Evolutionary conservation across 305 asterid genomes (phyloP).

Genomic region (Solanum hybrid): DNA sequence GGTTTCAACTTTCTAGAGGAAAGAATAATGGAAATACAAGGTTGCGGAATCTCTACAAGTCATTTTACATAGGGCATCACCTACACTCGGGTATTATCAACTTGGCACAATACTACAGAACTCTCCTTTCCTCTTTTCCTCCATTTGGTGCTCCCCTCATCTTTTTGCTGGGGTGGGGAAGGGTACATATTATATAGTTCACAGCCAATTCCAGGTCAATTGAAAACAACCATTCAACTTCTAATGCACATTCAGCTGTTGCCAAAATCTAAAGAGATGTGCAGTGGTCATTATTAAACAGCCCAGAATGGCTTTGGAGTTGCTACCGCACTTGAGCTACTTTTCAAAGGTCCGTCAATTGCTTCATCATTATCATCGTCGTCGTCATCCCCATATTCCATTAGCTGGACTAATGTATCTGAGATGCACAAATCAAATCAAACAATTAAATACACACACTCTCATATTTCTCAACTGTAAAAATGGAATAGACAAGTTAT

Average conservation of each 20-base stretch:
- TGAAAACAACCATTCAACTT: not conserved
- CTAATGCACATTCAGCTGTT: not conserved
- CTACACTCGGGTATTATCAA: not conserved
- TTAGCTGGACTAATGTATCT: constrained; percentile 76
- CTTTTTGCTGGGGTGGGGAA: not conserved
- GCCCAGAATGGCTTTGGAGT: constrained; percentile 76
- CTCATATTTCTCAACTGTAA: not conserved
- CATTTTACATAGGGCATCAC: not conserved
- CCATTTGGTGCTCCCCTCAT: not conserved
- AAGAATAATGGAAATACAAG: not conserved
- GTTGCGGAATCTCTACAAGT: not conserved
- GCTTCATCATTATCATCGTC: constrained; percentile 45
- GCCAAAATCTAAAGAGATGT: not conserved
- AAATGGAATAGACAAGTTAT: not conserved
- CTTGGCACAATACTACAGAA: not conserved
- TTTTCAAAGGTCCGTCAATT: constrained; percentile 12
- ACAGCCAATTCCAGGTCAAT: not conserved
- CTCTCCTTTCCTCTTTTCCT: not conserved
- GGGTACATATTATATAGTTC: not conserved
- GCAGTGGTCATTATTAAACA: constrained; percentile 15
- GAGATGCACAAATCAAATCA: not conserved
- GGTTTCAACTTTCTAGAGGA: not conserved
- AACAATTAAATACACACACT: not conserved
- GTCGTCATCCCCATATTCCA: constrained; percentile 93
- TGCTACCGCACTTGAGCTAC: constrained; percentile 20